These are phyloP conservation scores for Angomonas ambiguus DNA, from an alignment of 208 protist species.

Conservation along the genomic window DNA sequence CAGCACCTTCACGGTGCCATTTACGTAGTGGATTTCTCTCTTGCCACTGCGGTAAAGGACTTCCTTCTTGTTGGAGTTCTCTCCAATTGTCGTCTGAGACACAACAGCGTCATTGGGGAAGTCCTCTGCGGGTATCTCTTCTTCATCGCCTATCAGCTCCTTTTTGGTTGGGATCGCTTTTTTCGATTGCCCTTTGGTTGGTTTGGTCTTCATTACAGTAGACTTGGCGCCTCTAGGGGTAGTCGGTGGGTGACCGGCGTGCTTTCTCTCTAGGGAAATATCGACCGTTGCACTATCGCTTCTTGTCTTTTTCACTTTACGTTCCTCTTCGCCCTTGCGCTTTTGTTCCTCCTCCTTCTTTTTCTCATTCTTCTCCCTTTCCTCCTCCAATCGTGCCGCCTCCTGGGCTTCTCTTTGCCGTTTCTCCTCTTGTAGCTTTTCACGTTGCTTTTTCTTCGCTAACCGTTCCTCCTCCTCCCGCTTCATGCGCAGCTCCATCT, in stretches of 20 bases:
- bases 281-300: not conserved
- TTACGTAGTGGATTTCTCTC: constrained; percentile 88
- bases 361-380: constrained; percentile 10
- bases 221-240: constrained; percentile 36
- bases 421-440: constrained; percentile 16
- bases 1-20: constrained; percentile 89
- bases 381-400: not conserved
- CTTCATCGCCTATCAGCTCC: constrained; percentile 62
- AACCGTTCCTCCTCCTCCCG: constrained; percentile 39
- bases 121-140: constrained; percentile 48
- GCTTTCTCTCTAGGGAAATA: constrained; percentile 25
- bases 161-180: constrained; percentile 44
- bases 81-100: constrained; percentile 63
- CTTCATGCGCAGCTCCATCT: constrained; percentile 39
- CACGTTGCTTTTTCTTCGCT: constrained; percentile 14
- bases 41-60: constrained; percentile 86
- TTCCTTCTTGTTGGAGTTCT: constrained; percentile 86
- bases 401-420: constrained; percentile 23
- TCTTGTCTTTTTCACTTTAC: constrained; percentile 10
- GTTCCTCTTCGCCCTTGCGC: not conserved
- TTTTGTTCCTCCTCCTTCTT: constrained; percentile 12
- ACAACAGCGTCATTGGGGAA: constrained; percentile 65
- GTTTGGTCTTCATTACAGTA: constrained; percentile 16
- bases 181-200: constrained; percentile 22
- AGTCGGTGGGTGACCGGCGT: constrained; percentile 39